phyloP scores from a whole-genome alignment of 2,329 filamentous ascomycete species.

The Aspergillus brunneoviolaceus region DNA sequence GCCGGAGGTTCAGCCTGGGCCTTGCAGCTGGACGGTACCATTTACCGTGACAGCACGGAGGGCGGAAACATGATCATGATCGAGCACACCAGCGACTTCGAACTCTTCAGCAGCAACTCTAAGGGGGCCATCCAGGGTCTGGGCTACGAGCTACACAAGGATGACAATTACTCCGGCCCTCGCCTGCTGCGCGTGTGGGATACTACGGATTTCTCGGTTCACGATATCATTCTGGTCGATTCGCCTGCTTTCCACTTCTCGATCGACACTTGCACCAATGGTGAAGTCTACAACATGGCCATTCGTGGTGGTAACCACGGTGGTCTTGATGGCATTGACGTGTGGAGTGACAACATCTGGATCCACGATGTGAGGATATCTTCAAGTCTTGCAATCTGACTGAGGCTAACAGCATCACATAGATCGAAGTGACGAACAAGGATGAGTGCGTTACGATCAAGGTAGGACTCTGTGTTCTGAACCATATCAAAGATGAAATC shows the following conservation, averaged over 20 bases:
- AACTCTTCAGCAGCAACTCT: conserved; percentile 54
- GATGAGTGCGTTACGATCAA: conserved; percentile 62
- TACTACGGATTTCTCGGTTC: conserved; percentile 50
- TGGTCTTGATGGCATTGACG: conserved; percentile 58
- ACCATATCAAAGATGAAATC: not conserved
- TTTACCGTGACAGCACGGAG: conserved; percentile 51
- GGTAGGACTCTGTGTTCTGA: conserved; percentile 17
- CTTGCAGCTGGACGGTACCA: conserved; percentile 54
- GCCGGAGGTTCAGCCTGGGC: conserved; percentile 51
- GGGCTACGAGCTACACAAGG: conserved; percentile 50
- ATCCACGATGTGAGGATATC: conserved; percentile 50
- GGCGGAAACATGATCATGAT: conserved; percentile 57
- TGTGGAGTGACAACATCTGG: conserved; percentile 58
- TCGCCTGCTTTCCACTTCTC: conserved; percentile 53
- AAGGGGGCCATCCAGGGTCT: conserved; percentile 55
- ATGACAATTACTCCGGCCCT: conserved; percentile 44
- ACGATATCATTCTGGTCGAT: conserved; percentile 52
- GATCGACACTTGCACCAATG: conserved; percentile 52
- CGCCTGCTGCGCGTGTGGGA: conserved; percentile 50
- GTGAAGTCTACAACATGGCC: conserved; percentile 58
- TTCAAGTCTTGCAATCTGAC: not conserved
- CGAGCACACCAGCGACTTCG: conserved; percentile 52
- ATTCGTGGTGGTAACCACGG: conserved; percentile 54
- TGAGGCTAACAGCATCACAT: not conserved
- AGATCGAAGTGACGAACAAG: conserved; percentile 61